These are phyloP conservation scores for Elaphomyces granulatus DNA, from an alignment of 495 filamentous ascomycete species.

Conservation along the genomic window DNA sequence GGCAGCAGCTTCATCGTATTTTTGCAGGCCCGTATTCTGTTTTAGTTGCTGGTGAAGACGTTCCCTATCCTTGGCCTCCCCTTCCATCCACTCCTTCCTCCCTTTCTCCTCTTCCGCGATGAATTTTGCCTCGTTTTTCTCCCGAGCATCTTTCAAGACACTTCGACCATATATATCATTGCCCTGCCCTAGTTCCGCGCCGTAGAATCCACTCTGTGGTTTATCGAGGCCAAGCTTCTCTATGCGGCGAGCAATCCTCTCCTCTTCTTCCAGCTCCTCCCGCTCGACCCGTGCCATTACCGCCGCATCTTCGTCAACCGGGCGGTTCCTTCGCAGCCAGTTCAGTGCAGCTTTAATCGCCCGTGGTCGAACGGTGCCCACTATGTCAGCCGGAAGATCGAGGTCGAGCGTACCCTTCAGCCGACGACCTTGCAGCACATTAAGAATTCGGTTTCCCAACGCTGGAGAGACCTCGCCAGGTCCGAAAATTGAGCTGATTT, in stretches of 20 bases:
- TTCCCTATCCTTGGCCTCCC: slow-evolving; percentile 26
- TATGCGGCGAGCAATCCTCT: slow-evolving; percentile 30
- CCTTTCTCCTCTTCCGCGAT: slow-evolving; percentile 34
- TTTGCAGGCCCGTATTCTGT: slow-evolving; percentile 37
- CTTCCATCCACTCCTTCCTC: slow-evolving; percentile 30
- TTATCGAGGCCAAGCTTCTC: slow-evolving; percentile 36
- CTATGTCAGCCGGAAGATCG: slow-evolving; percentile 26
- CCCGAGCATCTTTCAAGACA: slow-evolving; percentile 34
- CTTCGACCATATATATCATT: slow-evolving; percentile 30
- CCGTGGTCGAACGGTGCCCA: slow-evolving; percentile 25
- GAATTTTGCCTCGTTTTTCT: slow-evolving; percentile 31
- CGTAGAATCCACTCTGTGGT: slow-evolving; percentile 31
- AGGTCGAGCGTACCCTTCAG: slow-evolving; percentile 59
- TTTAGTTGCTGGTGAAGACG: slow-evolving; percentile 25
- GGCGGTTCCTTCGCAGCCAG: slow-evolving; percentile 53
- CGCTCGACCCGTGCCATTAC: slow-evolving; percentile 47
- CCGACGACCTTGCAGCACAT: slow-evolving; percentile 58
- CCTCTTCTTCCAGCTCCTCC: slow-evolving; percentile 32
- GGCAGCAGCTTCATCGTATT: slow-evolving; percentile 25
- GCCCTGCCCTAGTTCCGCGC: slow-evolving; percentile 27
- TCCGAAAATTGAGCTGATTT: slow-evolving; percentile 53
- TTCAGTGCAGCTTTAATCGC: slow-evolving; percentile 38
- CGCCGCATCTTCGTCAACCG: slow-evolving; percentile 61
- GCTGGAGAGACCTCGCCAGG: slow-evolving; percentile 26
- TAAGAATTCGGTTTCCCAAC: slow-evolving; percentile 50